Percentiles rank a stretch among this genome's conserved stretches.
These are phyloP conservation scores for Trichosporon coremiiforme DNA, from an alignment of 1,284 basidiomycete species.

Conservation along the genomic window DNA sequence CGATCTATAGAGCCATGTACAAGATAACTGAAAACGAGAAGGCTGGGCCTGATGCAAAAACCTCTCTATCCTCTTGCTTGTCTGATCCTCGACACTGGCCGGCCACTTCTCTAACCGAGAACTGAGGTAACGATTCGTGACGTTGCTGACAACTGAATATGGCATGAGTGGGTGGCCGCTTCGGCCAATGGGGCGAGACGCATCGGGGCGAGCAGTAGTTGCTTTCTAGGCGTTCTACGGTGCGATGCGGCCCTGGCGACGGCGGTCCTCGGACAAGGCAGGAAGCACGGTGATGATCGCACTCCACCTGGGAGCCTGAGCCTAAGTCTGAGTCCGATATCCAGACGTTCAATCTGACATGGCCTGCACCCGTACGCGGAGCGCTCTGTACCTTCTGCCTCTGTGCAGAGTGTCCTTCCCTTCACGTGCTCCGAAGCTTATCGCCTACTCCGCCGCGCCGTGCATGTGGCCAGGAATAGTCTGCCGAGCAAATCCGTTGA, in stretches of 20 bases:
- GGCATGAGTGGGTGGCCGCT: background rate
- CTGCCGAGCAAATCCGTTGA: too few species aligned
- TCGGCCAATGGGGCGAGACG: background rate
- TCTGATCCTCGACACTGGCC: too few species aligned
- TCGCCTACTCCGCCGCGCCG: too few species aligned
- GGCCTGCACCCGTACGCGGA: background rate
- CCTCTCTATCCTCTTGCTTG: background rate
- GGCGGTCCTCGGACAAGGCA: background rate
- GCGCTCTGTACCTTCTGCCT: background rate
- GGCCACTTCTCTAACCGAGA: too few species aligned
- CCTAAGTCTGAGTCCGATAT: background rate
- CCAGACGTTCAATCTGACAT: background rate
- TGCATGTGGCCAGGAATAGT: too few species aligned
- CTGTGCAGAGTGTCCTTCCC: background rate
- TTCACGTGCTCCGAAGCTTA: background rate
- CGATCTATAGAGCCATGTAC: slow-evolving; percentile 7
- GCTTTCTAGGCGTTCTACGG: background rate
- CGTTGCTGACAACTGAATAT: background rate
- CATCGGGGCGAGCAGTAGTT: background rate
- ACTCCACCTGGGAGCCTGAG: too few species aligned
- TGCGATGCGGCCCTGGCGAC: too few species aligned
- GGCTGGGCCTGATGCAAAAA: slow-evolving; percentile 1
- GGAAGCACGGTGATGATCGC: background rate
- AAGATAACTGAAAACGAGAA: slow-evolving; percentile 1
- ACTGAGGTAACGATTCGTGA: background rate